phyloP scores from a whole-genome alignment of 306 rosid genomes.

The Begonia loranthoides region DNA sequence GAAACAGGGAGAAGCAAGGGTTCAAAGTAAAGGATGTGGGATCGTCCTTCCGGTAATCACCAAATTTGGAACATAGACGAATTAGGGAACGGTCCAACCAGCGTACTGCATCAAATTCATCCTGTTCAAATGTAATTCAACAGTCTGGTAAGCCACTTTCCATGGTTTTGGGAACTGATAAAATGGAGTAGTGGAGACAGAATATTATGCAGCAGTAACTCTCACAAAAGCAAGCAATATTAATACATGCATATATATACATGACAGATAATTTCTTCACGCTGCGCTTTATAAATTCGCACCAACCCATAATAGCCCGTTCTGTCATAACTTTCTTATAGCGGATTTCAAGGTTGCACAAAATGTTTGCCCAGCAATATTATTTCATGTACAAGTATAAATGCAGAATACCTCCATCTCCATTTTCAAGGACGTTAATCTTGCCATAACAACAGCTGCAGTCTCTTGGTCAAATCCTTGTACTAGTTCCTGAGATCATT shows the following conservation, averaged over 20 bases:
- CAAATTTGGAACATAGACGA: constrained; percentile 93
- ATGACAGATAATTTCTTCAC: no score
- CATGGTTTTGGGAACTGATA: no score
- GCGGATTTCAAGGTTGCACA: no score
- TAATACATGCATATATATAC: no score
- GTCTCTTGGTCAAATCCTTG: constrained; percentile 99
- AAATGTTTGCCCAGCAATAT: no score
- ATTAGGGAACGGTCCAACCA: constrained; percentile 95
- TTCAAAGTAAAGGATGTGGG: constrained; percentile 81
- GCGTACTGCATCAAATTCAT: constrained; percentile 83
- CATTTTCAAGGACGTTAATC: constrained; percentile 84
- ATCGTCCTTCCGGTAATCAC: constrained; percentile 95
- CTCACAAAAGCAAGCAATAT: no score
- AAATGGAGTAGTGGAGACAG: no score
- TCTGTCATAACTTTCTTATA: no score
- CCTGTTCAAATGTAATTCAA: constrained; percentile 36
- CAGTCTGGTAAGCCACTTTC: background rate
- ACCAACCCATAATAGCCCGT: no score
- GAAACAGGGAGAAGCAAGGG: constrained; percentile 76
- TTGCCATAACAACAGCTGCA: constrained; percentile 94
- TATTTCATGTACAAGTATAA: no score
- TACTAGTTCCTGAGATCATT: constrained; percentile 62
- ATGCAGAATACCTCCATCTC: constrained; percentile 57
- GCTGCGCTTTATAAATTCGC: no score
- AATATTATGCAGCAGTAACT: no score